A percentile compares a stretch with the other conserved stretches of the same genome.
These are phyloP conservation scores for Tylopilus sp. DNA, from an alignment of 768 basidiomycete species.

Conservation along the genomic window DNA sequence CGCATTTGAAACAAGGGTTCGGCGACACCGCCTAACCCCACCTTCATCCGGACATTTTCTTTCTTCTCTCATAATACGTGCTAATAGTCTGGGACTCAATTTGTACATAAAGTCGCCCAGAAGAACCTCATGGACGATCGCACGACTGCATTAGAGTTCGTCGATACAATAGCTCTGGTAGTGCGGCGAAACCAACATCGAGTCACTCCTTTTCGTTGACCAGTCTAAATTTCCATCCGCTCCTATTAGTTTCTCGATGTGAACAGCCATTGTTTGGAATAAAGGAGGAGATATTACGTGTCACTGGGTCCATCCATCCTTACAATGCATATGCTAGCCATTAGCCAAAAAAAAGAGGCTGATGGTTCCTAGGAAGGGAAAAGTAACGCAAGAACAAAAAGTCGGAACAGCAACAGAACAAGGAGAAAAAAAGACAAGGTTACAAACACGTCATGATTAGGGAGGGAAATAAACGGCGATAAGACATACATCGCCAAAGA, in stretches of 20 bases:
- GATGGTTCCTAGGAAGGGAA: background rate
- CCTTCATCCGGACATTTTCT: background rate
- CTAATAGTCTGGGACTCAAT: background rate
- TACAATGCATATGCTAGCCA: slow-evolving; percentile 1
- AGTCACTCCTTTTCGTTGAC: background rate
- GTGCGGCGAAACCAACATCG: background rate
- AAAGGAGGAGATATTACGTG: slow-evolving; percentile 3
- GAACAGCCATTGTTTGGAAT: background rate
- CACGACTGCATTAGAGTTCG: background rate
- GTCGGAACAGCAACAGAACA: background rate
- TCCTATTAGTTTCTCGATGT: background rate
- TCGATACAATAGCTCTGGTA: slow-evolving; percentile 6
- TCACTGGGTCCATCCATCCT: slow-evolving; percentile 7
- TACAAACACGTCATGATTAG: background rate
- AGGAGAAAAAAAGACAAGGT: slow-evolving; percentile 1
- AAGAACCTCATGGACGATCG: background rate
- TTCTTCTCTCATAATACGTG: background rate
- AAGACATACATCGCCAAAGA: slow-evolving; percentile 8
- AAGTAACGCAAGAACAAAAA: slow-evolving; percentile 7
- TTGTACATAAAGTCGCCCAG: background rate
- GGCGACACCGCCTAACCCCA: background rate
- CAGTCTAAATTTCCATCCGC: background rate
- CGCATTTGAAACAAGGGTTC: slow-evolving; percentile 4
- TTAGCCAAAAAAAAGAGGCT: background rate
- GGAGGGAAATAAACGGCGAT: background rate